Evolutionary conservation across 495 filamentous ascomycete species (phyloP), one percentile per base, ranked within the genome.

Genomic region (Aspergillus saccharolyticus): DNA sequence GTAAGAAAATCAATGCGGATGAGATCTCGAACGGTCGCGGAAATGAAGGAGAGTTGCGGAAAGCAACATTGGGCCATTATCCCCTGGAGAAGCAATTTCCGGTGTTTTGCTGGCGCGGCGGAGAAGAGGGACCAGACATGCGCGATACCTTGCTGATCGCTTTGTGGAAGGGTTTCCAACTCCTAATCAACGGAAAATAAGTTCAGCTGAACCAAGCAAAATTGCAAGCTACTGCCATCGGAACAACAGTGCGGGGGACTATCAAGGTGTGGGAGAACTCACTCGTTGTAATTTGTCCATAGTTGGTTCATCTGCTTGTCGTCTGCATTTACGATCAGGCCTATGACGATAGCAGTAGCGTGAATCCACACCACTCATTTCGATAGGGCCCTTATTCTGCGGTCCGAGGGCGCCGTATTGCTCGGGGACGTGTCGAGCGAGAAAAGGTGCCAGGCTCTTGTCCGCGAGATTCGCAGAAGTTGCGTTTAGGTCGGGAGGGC

Each of bases 91-190:
- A 99, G 96, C 54, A 99, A 80, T 62, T 92, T 90, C 57, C 95
- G 86, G 53, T 97, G 93, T 62, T 95, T 96, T 2, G 89, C 80
- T 2, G 94, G 95, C 4, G 95, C 91, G 20, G 94, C 95, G 8
- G 94, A 97, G 76, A 97, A 99, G 20, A 97, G 74, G 0, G 93
- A 96, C 94, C 94, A 99, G 47, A 97, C 74, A 69, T 96, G 92
- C 10, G 90, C 86, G 58, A 99, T 96, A 57, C 87, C 91, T 73
- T 97, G 91, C 69, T 95, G 91, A 62, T 96, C 93, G 47, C 81
- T 82, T 49, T 87, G 81, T 10, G 91, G 85, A 10, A 97, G 82
- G 25, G 83, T 83, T 73, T 93, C 86, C 50, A 98, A 82, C 62
- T 93, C 89, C 85, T 91, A 65, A 17, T 42, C 33, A 12, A 39